phyloP scores from a whole-genome alignment of 306 rosid genomes.

The Cucumis melo region DNA sequence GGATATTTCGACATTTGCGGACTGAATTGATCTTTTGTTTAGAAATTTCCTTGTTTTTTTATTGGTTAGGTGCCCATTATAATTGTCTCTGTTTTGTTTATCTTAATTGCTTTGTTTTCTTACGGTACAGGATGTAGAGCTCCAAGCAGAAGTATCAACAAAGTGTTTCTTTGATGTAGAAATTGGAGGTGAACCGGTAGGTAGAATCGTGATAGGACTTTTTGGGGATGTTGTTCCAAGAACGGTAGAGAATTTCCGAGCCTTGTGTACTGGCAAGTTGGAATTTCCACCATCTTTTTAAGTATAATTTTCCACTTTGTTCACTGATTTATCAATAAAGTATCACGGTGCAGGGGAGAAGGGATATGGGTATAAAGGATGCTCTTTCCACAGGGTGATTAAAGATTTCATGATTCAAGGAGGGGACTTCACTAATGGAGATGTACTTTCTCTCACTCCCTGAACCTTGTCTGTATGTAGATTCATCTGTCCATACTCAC shows the following conservation, averaged over 20 bases:
- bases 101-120: not conserved
- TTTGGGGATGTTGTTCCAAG: conserved; percentile 69
- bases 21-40: not conserved
- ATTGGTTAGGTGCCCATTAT: not conserved
- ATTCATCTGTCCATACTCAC: not conserved
- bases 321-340: conserved; percentile 10
- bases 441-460: conserved; percentile 24
- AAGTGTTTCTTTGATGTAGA: conserved; percentile 76
- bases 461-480: not conserved
- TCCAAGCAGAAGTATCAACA: conserved; percentile 65
- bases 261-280: conserved; percentile 67
- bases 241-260: conserved; percentile 80
- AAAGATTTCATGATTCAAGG: conserved; percentile 95
- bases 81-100: not conserved
- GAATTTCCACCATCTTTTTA: not conserved
- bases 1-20: not conserved
- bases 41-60: not conserved
- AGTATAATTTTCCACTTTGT: not conserved
- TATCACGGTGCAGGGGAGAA: conserved; percentile 61
- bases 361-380: conserved; percentile 87
- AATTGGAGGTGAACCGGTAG: conserved; percentile 51
- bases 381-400: conserved; percentile 84
- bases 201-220: conserved; percentile 58
- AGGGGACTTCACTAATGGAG: conserved; percentile 88
- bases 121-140: conserved; percentile 40